Conservation (phyloP, 306 rosid genomes). For the Prunus fruticosa region DNA sequence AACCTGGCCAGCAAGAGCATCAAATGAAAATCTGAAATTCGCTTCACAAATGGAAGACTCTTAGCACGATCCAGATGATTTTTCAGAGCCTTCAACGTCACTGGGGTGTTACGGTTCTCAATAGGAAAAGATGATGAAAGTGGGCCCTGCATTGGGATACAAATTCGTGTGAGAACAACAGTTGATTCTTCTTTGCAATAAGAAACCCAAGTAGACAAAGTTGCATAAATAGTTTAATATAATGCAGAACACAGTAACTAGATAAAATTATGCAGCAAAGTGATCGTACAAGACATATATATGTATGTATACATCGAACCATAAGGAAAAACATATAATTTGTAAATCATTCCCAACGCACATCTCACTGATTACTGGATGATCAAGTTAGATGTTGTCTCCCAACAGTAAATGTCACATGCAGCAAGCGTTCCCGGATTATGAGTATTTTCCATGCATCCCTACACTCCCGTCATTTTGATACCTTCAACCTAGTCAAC, state of each 20-base stretch:
- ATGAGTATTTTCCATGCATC: background rate
- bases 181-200: background rate
- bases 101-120: conserved; percentile 63
- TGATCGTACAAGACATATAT: background rate
- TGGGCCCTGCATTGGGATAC: conserved; percentile 66
- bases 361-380: background rate
- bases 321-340: background rate
- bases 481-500: background rate
- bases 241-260: background rate
- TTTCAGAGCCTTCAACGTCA: conserved; percentile 65
- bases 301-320: background rate
- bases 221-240: background rate
- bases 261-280: background rate
- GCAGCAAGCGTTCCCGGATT: background rate
- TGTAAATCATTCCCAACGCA: background rate
- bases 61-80: conserved; percentile 76
- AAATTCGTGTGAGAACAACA: conserved; percentile 1
- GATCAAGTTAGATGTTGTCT: background rate
- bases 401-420: background rate
- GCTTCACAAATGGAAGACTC: conserved; percentile 73
- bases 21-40: conserved; percentile 88
- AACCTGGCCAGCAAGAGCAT: conserved; percentile 64
- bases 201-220: conserved; percentile 1
- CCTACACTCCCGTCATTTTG: background rate
- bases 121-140: conserved; percentile 70